phyloP scores from a whole-genome alignment of 2,329 filamentous ascomycete genomes.

The Coccinonectria pachysandricola region DNA sequence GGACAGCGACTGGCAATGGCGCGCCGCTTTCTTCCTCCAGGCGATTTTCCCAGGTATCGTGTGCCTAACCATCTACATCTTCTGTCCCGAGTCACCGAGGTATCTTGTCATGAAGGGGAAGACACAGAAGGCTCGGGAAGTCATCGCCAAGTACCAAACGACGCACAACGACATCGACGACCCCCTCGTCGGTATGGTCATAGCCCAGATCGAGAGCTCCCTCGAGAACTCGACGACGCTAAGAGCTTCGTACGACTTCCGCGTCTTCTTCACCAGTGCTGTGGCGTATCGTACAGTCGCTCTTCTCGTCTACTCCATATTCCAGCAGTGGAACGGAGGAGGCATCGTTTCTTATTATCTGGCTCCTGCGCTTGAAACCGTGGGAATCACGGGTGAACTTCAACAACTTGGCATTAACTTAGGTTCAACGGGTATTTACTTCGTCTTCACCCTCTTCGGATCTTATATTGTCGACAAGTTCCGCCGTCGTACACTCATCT shows the following conservation, averaged over 20 bases:
- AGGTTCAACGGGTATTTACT: constrained; percentile 10
- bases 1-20: constrained; percentile 15
- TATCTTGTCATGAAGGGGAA: constrained; percentile 16
- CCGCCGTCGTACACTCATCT: constrained; percentile 12
- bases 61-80: constrained; percentile 11
- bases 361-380: constrained; percentile 8
- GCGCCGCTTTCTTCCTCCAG: constrained; percentile 12
- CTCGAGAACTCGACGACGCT: constrained; percentile 9
- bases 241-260: constrained; percentile 10
- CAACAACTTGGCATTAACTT: constrained; percentile 12
- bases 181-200: constrained; percentile 10
- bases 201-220: constrained; percentile 14
- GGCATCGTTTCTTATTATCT: constrained; percentile 11
- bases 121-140: constrained; percentile 9
- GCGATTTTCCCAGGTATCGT: constrained; percentile 11
- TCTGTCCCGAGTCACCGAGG: constrained; percentile 15
- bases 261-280: constrained; percentile 12
- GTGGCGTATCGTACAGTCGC: constrained; percentile 8
- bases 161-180: constrained; percentile 11
- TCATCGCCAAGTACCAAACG: constrained; percentile 11
- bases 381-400: constrained; percentile 10
- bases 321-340: constrained; percentile 13
- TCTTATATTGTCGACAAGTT: constrained; percentile 12
- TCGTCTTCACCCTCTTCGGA: constrained; percentile 15
- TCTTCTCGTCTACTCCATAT: constrained; percentile 10